Percentiles rank a stretch among this genome's conserved stretches.
These are phyloP conservation scores for Seminavis robusta DNA, from an alignment of 108 stramenopile genomes.

Conservation along the genomic window DNA sequence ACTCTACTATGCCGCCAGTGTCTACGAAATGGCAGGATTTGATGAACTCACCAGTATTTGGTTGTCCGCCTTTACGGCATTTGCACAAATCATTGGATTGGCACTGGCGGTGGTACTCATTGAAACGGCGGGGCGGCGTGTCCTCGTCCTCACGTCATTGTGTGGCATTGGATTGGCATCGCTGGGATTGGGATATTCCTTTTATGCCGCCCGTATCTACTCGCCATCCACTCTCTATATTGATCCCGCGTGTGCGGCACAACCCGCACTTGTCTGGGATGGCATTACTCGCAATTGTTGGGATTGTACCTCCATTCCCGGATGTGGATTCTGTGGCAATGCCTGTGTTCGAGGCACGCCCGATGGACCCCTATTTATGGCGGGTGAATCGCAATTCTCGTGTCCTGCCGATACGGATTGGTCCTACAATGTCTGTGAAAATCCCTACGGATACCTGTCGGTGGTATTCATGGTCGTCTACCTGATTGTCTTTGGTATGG, in stretches of 20 bases:
- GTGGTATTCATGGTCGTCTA: slow-evolving; percentile 71
- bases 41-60: slow-evolving; percentile 50
- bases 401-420: slow-evolving; percentile 7
- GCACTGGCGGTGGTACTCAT: slow-evolving; percentile 55
- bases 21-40: slow-evolving; percentile 81
- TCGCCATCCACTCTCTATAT: slow-evolving; percentile 11
- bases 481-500: slow-evolving; percentile 70
- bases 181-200: slow-evolving; percentile 50
- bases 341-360: slow-evolving; percentile 22
- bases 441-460: slow-evolving; percentile 48
- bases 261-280: slow-evolving; percentile 47
- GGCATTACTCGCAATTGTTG: slow-evolving; percentile 54
- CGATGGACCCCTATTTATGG: slow-evolving; percentile 12
- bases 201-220: slow-evolving; percentile 41
- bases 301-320: slow-evolving; percentile 46
- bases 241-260: slow-evolving; percentile 16
- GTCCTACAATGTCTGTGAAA: slow-evolving; percentile 31
- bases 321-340: slow-evolving; percentile 54
- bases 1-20: slow-evolving; percentile 83
- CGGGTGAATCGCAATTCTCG: no score
- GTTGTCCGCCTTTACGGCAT: slow-evolving; percentile 66
- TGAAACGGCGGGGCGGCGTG: slow-evolving; percentile 65
- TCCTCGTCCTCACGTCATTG: slow-evolving; percentile 46
- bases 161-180: slow-evolving; percentile 39
- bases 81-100: slow-evolving; percentile 70